Evolutionary conservation across 2,329 filamentous ascomycete genomes (phyloP).

Genomic region (Colletotrichum spinosum): DNA sequence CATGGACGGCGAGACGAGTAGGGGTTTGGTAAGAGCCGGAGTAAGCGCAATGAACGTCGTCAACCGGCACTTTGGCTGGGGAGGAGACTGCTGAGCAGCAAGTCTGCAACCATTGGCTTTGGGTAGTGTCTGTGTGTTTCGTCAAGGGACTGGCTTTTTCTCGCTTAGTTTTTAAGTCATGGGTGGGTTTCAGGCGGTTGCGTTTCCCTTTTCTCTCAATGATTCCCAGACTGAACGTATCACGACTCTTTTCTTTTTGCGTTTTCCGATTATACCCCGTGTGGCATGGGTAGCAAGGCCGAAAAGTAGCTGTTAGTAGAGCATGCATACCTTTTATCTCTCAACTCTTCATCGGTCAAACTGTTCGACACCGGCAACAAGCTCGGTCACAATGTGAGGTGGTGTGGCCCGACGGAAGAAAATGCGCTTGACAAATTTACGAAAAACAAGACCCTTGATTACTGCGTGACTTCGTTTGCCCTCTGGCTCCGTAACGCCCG

Average conservation of each 20-base stretch:
- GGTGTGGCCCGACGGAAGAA: too few species aligned
- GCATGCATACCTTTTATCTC: neutral
- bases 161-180: constrained; percentile 6
- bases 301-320: constrained; percentile 13
- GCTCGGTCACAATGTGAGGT: too few species aligned
- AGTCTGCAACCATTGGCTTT: neutral
- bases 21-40: constrained; percentile 60
- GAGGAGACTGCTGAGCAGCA: constrained; percentile 44
- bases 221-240: constrained; percentile 33
- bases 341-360: neutral
- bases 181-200: constrained; percentile 11
- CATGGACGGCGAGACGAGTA: constrained; percentile 53
- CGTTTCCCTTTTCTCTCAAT: constrained; percentile 11
- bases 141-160: neutral
- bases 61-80: constrained; percentile 67
- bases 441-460: neutral
- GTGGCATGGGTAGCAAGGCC: constrained; percentile 31
- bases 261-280: constrained; percentile 18
- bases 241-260: constrained; percentile 14
- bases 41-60: constrained; percentile 63
- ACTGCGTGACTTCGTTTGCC: too few species aligned
- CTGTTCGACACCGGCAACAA: neutral
- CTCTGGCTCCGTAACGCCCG: neutral
- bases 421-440: neutral
- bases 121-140: neutral